These are phyloP conservation scores for Phialophora expanda DNA, from an alignment of 2,329 filamentous ascomycete species.

Conservation along the genomic window DNA sequence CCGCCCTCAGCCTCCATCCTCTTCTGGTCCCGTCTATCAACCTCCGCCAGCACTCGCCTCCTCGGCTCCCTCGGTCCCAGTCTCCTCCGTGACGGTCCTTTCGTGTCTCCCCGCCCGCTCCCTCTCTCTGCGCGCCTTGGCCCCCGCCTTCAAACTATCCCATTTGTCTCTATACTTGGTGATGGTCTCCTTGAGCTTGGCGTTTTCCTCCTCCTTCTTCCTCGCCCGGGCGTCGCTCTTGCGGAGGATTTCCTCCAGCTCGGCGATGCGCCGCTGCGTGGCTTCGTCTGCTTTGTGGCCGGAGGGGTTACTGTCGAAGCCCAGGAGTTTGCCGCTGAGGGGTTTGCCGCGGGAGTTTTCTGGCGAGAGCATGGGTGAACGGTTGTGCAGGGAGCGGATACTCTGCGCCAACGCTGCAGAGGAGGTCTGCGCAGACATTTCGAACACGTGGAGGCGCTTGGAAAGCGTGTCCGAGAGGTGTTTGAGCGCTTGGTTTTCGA, in stretches of 20 bases:
- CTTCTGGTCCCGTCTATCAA: background rate
- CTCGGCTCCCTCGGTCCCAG: conserved; percentile 5
- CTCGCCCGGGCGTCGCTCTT: conserved; percentile 66
- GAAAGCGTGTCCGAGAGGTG: conserved; percentile 84
- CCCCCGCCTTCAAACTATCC: conserved; percentile 71
- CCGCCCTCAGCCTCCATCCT: background rate
- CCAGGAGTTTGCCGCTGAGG: conserved; percentile 12
- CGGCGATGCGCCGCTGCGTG: conserved; percentile 59
- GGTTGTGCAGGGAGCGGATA: conserved; percentile 57
- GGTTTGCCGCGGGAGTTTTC: conserved; percentile 40
- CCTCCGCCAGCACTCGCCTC: conserved; percentile 5
- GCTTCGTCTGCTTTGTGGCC: conserved; percentile 53
- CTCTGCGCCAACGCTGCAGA: conserved; percentile 86
- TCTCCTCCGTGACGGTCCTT: conserved; percentile 10
- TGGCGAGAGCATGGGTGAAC: conserved; percentile 36
- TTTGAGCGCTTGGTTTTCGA: conserved; percentile 87
- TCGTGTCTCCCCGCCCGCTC: conserved; percentile 24
- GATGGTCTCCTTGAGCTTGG: conserved; percentile 62
- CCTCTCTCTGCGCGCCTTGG: conserved; percentile 53
- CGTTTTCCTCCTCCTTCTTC: conserved; percentile 65
- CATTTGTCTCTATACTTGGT: conserved; percentile 67
- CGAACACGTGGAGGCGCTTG: conserved; percentile 88
- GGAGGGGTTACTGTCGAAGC: conserved; percentile 5
- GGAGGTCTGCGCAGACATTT: conserved; percentile 86
- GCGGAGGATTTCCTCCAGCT: conserved; percentile 71